A percentile compares a stretch with the other conserved stretches of the same genome.
Evolutionary conservation across 1,284 basidiomycete genomes (phyloP).

Genomic region (Sphagnurus paluster): DNA sequence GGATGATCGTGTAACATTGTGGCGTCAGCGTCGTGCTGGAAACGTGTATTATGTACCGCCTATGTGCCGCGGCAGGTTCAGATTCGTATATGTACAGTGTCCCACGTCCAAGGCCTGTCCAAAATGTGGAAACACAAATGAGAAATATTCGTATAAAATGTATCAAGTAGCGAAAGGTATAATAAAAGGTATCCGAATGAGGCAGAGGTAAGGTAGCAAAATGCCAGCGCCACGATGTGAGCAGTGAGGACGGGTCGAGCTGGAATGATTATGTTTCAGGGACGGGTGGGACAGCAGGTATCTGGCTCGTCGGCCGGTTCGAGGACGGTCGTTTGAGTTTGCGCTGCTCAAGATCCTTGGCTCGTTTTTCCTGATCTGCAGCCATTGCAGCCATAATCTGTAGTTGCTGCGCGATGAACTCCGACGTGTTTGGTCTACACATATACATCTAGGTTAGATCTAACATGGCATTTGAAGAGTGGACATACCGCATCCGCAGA

Average conservation of each 20-base stretch:
- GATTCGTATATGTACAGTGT: constrained; percentile 19
- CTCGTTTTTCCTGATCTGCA: constrained; percentile 69
- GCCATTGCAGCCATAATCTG: constrained; percentile 76
- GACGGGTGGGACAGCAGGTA: constrained; percentile 26
- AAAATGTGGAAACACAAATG: constrained; percentile 8
- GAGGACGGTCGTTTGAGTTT: constrained; percentile 45
- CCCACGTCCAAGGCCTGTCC: constrained; percentile 13
- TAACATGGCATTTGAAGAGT: neutral
- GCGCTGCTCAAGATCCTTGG: constrained; percentile 56
- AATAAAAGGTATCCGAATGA: constrained; percentile 9
- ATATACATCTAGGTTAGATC: neutral
- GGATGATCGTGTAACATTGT: too few relatives aligned
- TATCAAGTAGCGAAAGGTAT: constrained; percentile 9
- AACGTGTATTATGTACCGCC: too few relatives aligned
- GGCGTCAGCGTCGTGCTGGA: too few relatives aligned
- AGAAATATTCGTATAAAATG: constrained; percentile 3
- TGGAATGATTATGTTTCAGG: too few relatives aligned
- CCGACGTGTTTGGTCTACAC: constrained; percentile 73
- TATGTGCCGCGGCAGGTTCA: constrained; percentile 5
- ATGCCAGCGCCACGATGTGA: too few relatives aligned
- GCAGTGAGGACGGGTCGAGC: too few relatives aligned
- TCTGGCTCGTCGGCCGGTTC: constrained; percentile 20
- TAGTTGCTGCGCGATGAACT: constrained; percentile 88
- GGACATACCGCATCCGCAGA: constrained; percentile 83
- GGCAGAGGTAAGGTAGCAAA: constrained; percentile 18